Evolutionary conservation across 306 rosid genomes (phyloP).

Genomic region (Hippophae rhamnoides): DNA sequence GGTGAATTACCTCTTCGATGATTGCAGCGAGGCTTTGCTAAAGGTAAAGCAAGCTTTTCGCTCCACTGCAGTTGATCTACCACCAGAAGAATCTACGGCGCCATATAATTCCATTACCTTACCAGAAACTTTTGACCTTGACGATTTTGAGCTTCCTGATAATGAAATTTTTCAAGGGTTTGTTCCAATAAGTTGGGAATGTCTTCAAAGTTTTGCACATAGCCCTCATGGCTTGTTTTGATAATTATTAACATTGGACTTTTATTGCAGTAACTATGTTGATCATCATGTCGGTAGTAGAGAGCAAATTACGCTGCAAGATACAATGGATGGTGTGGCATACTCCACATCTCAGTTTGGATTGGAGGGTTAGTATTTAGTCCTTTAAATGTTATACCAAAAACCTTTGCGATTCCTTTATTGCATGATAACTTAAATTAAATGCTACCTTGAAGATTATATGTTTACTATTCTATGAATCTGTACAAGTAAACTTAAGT

Average conservation of each 20-base stretch:
- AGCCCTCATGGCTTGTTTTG: slow-evolving; percentile 7
- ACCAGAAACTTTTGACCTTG: slow-evolving; percentile 99
- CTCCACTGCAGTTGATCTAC: slow-evolving; percentile 93
- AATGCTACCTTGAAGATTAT: background rate
- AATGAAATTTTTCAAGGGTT: slow-evolving; percentile 85
- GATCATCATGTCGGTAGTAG: slow-evolving; percentile 90
- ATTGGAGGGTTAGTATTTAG: slow-evolving; percentile 65
- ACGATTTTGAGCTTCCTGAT: slow-evolving; percentile 98
- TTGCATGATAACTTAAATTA: background rate
- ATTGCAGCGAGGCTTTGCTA: slow-evolving; percentile 99
- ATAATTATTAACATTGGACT: slow-evolving; percentile 20
- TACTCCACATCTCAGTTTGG: slow-evolving; percentile 93
- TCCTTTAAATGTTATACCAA: slow-evolving; percentile 11
- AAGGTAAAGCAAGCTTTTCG: slow-evolving; percentile 99
- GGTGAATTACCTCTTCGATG: slow-evolving; percentile 98
- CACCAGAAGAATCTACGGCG: slow-evolving; percentile 99
- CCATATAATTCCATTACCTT: slow-evolving; percentile 97
- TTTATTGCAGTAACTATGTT: slow-evolving; percentile 74
- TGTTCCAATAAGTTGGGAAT: slow-evolving; percentile 25
- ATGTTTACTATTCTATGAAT: background rate
- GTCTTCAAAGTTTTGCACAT: slow-evolving; percentile 1
- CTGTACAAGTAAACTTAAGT: background rate
- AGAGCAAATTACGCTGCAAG: slow-evolving; percentile 98
- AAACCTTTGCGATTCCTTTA: slow-evolving; percentile 8
- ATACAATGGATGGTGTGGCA: slow-evolving; percentile 87